These are phyloP conservation scores for Celoporthe dispersa DNA, from an alignment of 2,329 filamentous ascomycete species.

Conservation along the genomic window DNA sequence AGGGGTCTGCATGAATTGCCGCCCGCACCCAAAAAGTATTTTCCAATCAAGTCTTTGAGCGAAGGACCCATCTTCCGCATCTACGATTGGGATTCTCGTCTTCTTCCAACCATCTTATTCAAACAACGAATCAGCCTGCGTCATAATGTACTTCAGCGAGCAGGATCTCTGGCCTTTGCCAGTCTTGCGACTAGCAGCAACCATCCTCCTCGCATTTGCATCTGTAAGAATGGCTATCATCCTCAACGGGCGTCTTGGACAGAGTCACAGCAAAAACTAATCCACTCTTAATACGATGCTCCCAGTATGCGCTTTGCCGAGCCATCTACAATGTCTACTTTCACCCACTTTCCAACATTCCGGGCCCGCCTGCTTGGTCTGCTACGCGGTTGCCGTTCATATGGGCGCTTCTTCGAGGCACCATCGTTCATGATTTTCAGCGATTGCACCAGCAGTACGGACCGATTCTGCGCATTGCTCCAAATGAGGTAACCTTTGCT, in stretches of 20 bases:
- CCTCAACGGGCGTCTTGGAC: not conserved
- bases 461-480: slow-evolving; percentile 29
- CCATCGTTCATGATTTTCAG: slow-evolving; percentile 31
- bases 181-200: not conserved
- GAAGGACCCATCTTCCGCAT: too few relatives aligned
- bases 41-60: too few relatives aligned
- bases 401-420: slow-evolving; percentile 27
- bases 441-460: slow-evolving; percentile 30
- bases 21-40: not conserved
- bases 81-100: too few relatives aligned
- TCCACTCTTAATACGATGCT: not conserved
- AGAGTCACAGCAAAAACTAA: not conserved
- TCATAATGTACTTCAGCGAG: not conserved
- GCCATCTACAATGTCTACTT: slow-evolving; percentile 30
- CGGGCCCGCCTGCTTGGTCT: slow-evolving; percentile 29
- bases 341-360: slow-evolving; percentile 30
- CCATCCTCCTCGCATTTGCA: not conserved
- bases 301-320: slow-evolving; percentile 1
- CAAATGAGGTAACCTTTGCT: slow-evolving; percentile 29
- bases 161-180: not conserved
- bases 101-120: not conserved
- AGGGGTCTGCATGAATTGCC: too few relatives aligned
- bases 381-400: slow-evolving; percentile 29
- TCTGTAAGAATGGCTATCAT: not conserved
- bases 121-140: not conserved